Evolutionary conservation across 768 basidiomycete genomes (phyloP).

Genomic region (Obba rivulosa): DNA sequence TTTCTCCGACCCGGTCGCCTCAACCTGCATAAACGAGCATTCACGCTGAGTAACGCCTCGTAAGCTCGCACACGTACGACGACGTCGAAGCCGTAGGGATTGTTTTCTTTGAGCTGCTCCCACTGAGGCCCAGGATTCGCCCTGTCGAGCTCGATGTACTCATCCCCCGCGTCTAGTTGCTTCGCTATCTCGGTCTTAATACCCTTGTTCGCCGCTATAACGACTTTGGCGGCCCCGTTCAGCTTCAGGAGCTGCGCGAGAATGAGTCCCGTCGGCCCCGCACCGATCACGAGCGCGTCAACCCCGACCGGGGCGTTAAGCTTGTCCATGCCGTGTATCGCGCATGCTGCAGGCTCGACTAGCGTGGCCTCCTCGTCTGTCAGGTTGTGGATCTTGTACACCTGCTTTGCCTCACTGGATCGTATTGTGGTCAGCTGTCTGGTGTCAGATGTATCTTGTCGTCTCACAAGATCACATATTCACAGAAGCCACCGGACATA

Average conservation of each 20-base stretch:
- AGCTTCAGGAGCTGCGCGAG: constrained; percentile 83
- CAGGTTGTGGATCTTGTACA: constrained; percentile 86
- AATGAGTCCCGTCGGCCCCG: constrained; percentile 91
- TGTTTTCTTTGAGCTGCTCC: constrained; percentile 71
- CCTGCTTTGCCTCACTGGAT: constrained; percentile 59
- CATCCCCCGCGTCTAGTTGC: constrained; percentile 72
- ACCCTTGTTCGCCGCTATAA: constrained; percentile 86
- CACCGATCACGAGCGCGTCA: constrained; percentile 80
- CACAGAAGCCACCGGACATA: constrained; percentile 86
- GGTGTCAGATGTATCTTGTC: background rate
- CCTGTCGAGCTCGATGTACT: constrained; percentile 82
- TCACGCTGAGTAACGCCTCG: background rate
- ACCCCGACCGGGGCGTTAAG: constrained; percentile 76
- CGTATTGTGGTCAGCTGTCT: background rate
- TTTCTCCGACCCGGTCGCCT: constrained; percentile 80
- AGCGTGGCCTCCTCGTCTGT: constrained; percentile 85
- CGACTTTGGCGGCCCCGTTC: constrained; percentile 77
- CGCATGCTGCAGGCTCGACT: constrained; percentile 86
- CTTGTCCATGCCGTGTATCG: constrained; percentile 89
- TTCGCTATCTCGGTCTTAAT: constrained; percentile 87
- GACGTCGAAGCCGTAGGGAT: constrained; percentile 89
- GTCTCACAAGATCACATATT: constrained; percentile 79
- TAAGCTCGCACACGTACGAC: constrained; percentile 35
- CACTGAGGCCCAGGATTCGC: constrained; percentile 72
- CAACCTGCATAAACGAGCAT: constrained; percentile 28